These are phyloP conservation scores for Backusella psychrophila DNA, from an alignment of 192 early-diverging fungal species.

Conservation along the genomic window DNA sequence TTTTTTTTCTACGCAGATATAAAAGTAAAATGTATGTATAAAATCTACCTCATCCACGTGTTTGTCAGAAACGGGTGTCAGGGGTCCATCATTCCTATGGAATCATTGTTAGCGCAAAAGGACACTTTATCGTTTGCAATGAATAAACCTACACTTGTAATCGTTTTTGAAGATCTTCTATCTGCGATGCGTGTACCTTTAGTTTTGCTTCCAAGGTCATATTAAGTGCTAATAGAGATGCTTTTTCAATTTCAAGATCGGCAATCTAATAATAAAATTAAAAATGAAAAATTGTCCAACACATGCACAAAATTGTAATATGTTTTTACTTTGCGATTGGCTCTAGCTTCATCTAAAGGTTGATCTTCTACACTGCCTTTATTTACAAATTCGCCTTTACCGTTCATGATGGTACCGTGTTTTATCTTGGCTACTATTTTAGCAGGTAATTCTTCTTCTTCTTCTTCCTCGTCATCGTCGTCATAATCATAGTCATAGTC, in stretches of 20 bases:
- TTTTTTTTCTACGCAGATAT: background rate
- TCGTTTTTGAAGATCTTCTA: slow-evolving; percentile 16
- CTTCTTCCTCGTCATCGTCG: background rate
- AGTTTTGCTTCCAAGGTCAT: slow-evolving; percentile 19
- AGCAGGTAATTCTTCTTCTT: background rate
- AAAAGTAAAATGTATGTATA: background rate
- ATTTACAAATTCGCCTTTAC: slow-evolving; percentile 25
- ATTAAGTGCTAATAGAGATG: slow-evolving; percentile 22
- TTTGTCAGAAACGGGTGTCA: slow-evolving; percentile 25
- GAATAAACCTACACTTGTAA: slow-evolving; percentile 8
- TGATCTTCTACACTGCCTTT: slow-evolving; percentile 3
- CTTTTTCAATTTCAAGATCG: slow-evolving; percentile 29
- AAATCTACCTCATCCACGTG: slow-evolving; percentile 20
- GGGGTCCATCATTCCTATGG: slow-evolving; percentile 26
- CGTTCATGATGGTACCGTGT: slow-evolving; percentile 35
- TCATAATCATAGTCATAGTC: background rate
- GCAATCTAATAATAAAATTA: slow-evolving; percentile 18
- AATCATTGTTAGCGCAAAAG: background rate
- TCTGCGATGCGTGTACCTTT: slow-evolving; percentile 7
- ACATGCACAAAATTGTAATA: background rate
- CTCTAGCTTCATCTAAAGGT: slow-evolving; percentile 18
- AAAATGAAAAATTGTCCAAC: background rate
- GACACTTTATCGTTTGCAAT: background rate
- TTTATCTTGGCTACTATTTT: slow-evolving; percentile 31
- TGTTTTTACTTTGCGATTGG: slow-evolving; percentile 19